A percentile compares a stretch with the other conserved stretches of the same genome.
Evolutionary conservation across 2,329 filamentous ascomycete genomes (phyloP).

Genomic region (Pseudocercospora vitis): DNA sequence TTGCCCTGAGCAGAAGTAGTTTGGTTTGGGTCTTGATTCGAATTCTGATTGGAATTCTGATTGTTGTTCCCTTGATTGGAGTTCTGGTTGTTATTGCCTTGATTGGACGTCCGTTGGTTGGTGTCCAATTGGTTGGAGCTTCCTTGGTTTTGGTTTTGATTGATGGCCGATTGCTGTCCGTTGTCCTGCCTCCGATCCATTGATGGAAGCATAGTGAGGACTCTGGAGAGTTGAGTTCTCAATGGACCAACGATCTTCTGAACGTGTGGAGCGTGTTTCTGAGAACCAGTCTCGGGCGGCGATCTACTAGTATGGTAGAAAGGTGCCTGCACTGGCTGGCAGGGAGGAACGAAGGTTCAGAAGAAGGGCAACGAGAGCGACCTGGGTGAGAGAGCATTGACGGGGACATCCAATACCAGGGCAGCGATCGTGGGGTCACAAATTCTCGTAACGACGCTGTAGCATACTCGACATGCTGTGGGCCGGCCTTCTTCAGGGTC

Average conservation of each 20-base stretch:
- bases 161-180: no score
- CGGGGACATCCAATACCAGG: not conserved
- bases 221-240: not conserved
- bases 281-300: no score
- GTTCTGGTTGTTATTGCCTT: no score
- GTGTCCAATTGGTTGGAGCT: no score
- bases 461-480: not conserved
- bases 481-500: slow-evolving; percentile 1
- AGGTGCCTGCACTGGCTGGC: not conserved
- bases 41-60: not conserved
- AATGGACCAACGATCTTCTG: not conserved
- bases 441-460: not conserved
- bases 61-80: not conserved
- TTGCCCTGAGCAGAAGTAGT: no score
- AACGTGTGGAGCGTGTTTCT: no score
- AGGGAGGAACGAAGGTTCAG: not conserved
- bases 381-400: not conserved
- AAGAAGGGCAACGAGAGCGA: not conserved
- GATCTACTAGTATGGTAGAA: not conserved
- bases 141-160: no score
- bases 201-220: not conserved
- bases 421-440: not conserved
- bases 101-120: no score
- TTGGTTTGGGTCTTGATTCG: not conserved
- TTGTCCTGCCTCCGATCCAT: slow-evolving; percentile 6